A percentile compares a stretch with the other conserved stretches of the same genome.
Evolutionary conservation across 1,139 yeast species (phyloP).

Genomic region (Geotrichum bryndzae): DNA sequence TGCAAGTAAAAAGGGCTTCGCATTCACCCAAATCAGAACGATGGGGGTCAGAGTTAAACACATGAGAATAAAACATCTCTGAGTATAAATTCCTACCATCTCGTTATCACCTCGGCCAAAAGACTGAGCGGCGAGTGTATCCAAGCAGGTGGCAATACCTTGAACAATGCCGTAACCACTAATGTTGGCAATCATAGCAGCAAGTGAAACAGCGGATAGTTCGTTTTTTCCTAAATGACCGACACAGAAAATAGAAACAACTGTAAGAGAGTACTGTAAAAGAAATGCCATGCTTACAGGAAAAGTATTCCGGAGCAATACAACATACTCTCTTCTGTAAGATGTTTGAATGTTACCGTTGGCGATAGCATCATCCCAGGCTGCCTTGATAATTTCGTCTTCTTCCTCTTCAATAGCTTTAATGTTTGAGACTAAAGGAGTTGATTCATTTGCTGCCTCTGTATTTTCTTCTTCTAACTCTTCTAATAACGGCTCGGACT

Average conservation of each 20-base stretch:
- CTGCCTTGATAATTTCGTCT: conserved; percentile 7
- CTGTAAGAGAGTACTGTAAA: conserved; percentile 75
- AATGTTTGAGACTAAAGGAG: conserved; percentile 4
- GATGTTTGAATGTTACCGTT: conserved; percentile 13
- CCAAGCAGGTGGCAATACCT: conserved; percentile 83
- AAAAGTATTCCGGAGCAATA: conserved; percentile 35
- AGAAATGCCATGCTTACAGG: conserved; percentile 53
- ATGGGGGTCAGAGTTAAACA: conserved; percentile 42
- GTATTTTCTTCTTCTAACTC: conserved; percentile 1
- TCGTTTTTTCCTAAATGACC: conserved; percentile 79
- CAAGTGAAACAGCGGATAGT: conserved; percentile 74
- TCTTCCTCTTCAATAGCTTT: conserved; percentile 6
- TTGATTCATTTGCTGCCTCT: conserved; percentile 2
- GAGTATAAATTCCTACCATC: conserved; percentile 53
- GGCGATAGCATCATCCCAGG: conserved; percentile 14
- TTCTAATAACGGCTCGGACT: background rate
- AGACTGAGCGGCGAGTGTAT: conserved; percentile 69
- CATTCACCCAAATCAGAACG: conserved; percentile 51
- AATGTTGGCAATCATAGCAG: conserved; percentile 82
- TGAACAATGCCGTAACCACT: conserved; percentile 73
- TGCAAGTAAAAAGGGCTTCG: conserved; percentile 47
- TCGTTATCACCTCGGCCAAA: conserved; percentile 50
- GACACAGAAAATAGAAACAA: conserved; percentile 77
- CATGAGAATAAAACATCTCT: conserved; percentile 52
- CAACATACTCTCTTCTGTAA: conserved; percentile 27